Evolutionary conservation across 306 rosid species (phyloP).

Genomic region (Vigna reflexopilosa): DNA sequence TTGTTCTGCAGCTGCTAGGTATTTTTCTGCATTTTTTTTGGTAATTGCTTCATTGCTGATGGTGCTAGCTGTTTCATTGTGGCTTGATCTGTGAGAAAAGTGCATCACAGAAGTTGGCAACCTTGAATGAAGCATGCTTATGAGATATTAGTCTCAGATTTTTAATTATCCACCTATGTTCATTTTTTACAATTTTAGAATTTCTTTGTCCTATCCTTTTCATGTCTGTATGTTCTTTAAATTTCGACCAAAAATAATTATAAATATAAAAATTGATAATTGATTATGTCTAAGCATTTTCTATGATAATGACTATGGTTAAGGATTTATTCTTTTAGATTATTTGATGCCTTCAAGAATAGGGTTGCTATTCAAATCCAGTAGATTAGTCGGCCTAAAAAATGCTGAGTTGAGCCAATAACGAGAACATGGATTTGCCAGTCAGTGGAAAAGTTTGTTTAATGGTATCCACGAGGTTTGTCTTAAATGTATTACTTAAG

Average conservation of each 20-base stretch:
- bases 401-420: conserved; percentile 8
- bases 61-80: too few relatives aligned
- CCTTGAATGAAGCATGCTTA: background rate
- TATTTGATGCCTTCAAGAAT: background rate
- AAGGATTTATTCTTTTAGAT: conserved; percentile 22
- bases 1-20: too few relatives aligned
- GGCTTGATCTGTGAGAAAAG: too few relatives aligned
- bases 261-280: conserved; percentile 14
- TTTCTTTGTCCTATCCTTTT: background rate
- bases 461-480: background rate
- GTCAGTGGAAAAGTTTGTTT: conserved; percentile 20
- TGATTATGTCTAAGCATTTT: background rate
- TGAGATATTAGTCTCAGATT: background rate
- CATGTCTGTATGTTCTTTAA: background rate
- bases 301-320: background rate
- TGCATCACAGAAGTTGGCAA: background rate
- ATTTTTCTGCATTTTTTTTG: too few relatives aligned
- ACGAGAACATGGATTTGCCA: conserved; percentile 14
- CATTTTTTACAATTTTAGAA: background rate
- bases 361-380: background rate
- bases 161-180: background rate
- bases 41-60: too few relatives aligned
- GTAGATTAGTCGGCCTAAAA: conserved; percentile 15
- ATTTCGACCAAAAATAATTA: conserved; percentile 9
- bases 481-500: background rate